Evolutionary conservation across 352 stramenopile genomes (phyloP).

Genomic region (Globisporangium megalacanthum): DNA sequence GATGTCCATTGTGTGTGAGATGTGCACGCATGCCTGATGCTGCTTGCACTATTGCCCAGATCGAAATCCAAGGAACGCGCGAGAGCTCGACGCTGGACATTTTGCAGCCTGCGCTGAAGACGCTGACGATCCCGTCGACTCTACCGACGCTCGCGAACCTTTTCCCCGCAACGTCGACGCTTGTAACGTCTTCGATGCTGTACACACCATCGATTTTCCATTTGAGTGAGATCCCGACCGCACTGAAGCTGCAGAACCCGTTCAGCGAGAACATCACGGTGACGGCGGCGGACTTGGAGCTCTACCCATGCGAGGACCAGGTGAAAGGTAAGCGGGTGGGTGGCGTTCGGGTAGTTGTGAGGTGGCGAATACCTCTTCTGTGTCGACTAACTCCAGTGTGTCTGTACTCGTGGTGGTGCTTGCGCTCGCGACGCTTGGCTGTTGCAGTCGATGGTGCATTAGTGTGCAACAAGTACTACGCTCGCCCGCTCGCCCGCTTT

Average conservation of each 20-base stretch:
- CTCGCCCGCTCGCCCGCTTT: slow-evolving; percentile 56
- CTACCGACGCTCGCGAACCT: slow-evolving; percentile 54
- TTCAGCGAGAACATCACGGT: slow-evolving; percentile 80
- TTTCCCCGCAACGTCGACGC: slow-evolving; percentile 60
- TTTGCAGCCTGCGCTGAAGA: slow-evolving; percentile 50
- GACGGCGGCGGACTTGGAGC: slow-evolving; percentile 49
- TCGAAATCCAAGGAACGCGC: slow-evolving; percentile 52
- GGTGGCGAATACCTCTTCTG: too few relatives aligned
- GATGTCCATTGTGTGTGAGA: slow-evolving; percentile 6
- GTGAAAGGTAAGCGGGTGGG: slow-evolving; percentile 15
- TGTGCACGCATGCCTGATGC: neutral
- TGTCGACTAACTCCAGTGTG: too few relatives aligned
- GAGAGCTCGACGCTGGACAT: slow-evolving; percentile 55
- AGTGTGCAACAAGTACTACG: slow-evolving; percentile 71
- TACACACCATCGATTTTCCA: slow-evolving; percentile 75
- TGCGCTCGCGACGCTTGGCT: neutral
- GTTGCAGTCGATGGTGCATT: slow-evolving; percentile 29
- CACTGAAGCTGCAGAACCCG: slow-evolving; percentile 70
- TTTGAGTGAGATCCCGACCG: slow-evolving; percentile 57
- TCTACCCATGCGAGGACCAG: slow-evolving; percentile 77
- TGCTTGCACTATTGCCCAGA: slow-evolving; percentile 23
- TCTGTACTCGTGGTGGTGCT: too few relatives aligned
- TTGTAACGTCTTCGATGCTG: slow-evolving; percentile 71
- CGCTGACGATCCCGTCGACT: slow-evolving; percentile 47
- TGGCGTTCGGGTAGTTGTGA: too few relatives aligned